These are phyloP conservation scores for Globisporangium polare DNA, from an alignment of 352 stramenopile species.

Conservation along the genomic window DNA sequence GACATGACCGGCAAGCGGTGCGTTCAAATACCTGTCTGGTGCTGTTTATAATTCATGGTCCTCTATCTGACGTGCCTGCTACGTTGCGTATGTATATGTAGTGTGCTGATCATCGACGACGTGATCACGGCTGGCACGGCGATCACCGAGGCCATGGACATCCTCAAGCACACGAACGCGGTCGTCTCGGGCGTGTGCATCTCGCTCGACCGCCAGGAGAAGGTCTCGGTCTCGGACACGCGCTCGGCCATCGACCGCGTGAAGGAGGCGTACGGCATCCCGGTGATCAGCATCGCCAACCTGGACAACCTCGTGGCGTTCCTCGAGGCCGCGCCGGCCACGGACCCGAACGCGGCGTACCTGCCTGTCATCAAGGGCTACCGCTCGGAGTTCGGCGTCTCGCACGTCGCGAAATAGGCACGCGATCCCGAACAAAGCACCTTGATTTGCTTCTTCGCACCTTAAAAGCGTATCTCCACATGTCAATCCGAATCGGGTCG, in stretches of 20 bases:
- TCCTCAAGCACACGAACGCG: constrained; percentile 89
- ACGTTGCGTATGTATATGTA: constrained; percentile 19
- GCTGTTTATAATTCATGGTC: too few relatives aligned
- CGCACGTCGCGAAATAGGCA: constrained; percentile 8
- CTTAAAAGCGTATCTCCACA: background rate
- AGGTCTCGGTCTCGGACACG: constrained; percentile 89
- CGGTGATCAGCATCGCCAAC: constrained; percentile 93
- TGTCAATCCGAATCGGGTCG: background rate
- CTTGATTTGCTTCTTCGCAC: background rate
- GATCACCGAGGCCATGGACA: constrained; percentile 93
- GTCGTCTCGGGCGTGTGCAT: constrained; percentile 96
- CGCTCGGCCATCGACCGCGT: constrained; percentile 94
- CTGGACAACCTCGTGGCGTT: constrained; percentile 92
- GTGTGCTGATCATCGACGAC: constrained; percentile 98
- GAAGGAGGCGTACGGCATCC: constrained; percentile 85
- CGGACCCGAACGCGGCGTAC: constrained; percentile 57
- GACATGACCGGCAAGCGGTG: constrained; percentile 93
- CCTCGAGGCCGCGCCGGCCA: constrained; percentile 41
- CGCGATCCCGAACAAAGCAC: background rate
- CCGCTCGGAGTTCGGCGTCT: constrained; percentile 71
- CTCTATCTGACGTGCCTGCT: too few relatives aligned
- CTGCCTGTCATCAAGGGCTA: constrained; percentile 72
- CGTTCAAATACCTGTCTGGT: too few relatives aligned
- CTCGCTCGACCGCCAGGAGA: constrained; percentile 97
- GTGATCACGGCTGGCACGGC: constrained; percentile 99